Conservation (phyloP, 2,329 filamentous ascomycete genomes). For the Cytospora leucostoma region DNA sequence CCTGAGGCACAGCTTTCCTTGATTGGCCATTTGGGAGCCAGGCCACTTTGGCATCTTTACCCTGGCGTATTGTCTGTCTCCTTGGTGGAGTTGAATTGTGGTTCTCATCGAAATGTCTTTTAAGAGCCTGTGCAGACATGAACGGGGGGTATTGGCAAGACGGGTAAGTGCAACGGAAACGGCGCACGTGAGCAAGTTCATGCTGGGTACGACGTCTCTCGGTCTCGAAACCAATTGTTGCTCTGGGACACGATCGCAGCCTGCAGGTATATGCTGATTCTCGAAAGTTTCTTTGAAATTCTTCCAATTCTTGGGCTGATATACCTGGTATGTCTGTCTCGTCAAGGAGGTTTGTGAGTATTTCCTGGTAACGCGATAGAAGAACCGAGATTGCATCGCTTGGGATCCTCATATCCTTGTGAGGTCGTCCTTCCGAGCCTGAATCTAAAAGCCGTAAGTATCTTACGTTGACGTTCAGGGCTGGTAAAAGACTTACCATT, state of each 20-base stretch:
- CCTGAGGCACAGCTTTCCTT: not conserved
- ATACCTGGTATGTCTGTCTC: constrained; percentile 14
- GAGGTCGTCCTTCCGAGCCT: not conserved
- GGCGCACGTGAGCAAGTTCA: constrained; percentile 25
- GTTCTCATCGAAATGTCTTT: not conserved
- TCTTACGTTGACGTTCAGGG: not conserved
- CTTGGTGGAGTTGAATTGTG: not conserved
- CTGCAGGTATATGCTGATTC: constrained; percentile 28
- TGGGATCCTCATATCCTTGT: not conserved
- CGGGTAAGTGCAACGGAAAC: not conserved
- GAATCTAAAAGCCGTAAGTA: not conserved
- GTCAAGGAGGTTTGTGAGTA: constrained; percentile 17
- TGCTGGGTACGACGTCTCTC: constrained; percentile 23
- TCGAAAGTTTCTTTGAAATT: constrained; percentile 26
- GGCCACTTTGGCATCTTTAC: not conserved
- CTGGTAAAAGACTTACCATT: not conserved
- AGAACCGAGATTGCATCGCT: constrained; percentile 6
- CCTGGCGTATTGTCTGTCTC: not conserved
- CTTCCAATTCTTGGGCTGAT: constrained; percentile 23
- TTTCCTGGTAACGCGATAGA: constrained; percentile 21
- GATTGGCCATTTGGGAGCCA: not conserved
- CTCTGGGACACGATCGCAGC: constrained; percentile 28
- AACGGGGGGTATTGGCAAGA: constrained; percentile 1
- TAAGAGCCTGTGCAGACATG: not conserved
- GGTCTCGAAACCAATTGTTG: constrained; percentile 29